These are phyloP conservation scores for Beauveria bassiana DNA, from an alignment of 2,329 filamentous ascomycete species.

Conservation along the genomic window DNA sequence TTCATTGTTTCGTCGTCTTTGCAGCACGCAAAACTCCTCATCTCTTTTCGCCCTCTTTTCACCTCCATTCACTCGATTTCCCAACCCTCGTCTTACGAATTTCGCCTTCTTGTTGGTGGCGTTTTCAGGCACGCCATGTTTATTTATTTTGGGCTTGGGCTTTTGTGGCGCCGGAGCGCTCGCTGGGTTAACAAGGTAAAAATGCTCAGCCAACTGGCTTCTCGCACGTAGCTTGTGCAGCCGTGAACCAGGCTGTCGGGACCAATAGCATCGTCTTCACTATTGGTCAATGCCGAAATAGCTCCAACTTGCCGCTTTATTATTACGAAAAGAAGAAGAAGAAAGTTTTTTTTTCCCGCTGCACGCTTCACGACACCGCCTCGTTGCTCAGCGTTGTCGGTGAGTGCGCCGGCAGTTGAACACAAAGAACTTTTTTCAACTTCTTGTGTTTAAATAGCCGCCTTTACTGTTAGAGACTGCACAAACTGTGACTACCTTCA, in stretches of 20 bases:
- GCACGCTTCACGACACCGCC: not conserved
- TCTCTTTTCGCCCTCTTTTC: not conserved
- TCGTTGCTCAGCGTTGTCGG: not conserved
- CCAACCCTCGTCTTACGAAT: not conserved
- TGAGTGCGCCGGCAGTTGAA: not conserved
- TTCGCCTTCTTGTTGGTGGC: not conserved
- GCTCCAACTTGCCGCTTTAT: not conserved
- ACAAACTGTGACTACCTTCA: not conserved
- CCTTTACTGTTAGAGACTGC: not conserved
- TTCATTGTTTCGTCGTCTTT: not conserved
- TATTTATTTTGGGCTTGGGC: not conserved
- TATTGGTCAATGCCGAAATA: conserved; percentile 1
- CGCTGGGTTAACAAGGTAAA: not conserved
- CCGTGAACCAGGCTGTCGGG: conserved; percentile 6
- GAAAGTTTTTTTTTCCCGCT: not conserved
- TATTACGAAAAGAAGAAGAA: not conserved
- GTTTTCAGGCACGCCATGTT: not conserved
- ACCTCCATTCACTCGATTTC: not conserved
- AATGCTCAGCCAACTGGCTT: conserved; percentile 1
- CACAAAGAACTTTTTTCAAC: not conserved
- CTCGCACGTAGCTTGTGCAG: not conserved
- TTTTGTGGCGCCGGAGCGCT: not conserved
- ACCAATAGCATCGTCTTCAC: not conserved
- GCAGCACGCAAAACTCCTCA: not conserved
- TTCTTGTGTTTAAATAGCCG: not conserved